Percentiles rank a stretch among this genome's conserved stretches.
These are phyloP conservation scores for Discostella pseudostelligera DNA, from an alignment of 108 stramenopile species.

Conservation along the genomic window DNA sequence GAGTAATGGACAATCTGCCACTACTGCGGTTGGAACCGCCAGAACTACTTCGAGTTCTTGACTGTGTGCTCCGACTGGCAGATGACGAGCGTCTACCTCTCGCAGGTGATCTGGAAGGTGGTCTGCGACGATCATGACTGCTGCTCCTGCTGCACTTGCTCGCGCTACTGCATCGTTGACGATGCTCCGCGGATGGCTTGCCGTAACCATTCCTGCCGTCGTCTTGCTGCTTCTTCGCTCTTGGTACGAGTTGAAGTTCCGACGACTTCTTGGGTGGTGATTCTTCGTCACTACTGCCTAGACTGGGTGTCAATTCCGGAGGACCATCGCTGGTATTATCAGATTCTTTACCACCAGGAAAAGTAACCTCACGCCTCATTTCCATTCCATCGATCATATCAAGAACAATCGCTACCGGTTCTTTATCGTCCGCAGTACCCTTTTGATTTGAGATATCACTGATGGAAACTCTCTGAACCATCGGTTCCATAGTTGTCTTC, in stretches of 20 bases:
- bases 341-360: neutral
- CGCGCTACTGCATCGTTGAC: neutral
- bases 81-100: neutral
- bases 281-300: neutral
- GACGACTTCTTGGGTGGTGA: neutral
- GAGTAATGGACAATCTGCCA: no score
- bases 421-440: neutral
- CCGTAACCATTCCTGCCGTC: neutral
- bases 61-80: neutral
- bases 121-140: neutral
- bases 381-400: conserved; percentile 5
- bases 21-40: no score
- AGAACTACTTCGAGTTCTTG: neutral
- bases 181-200: neutral
- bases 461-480: neutral
- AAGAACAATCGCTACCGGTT: neutral
- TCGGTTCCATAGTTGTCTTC: neutral
- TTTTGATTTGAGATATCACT: neutral
- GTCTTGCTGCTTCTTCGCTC: neutral
- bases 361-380: neutral
- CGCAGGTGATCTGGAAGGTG: neutral
- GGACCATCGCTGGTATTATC: neutral
- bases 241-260: neutral
- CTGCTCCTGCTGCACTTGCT: neutral
- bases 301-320: neutral